Evolutionary conservation across 176 grass and related monocot genomes (phyloP).

Genomic region (Tillandsia fasciculata): DNA sequence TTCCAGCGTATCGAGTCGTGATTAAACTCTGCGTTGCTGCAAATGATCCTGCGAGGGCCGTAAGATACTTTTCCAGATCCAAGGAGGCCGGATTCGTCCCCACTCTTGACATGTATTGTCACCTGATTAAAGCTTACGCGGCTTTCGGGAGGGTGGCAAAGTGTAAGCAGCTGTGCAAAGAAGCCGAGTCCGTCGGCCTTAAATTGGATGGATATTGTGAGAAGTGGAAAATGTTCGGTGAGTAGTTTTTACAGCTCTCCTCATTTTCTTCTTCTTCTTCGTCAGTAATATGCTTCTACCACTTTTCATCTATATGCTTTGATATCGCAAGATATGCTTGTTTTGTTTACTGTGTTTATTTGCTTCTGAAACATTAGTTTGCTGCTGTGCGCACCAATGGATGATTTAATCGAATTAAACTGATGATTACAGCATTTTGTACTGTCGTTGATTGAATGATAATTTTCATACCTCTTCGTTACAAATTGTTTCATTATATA

Average conservation of each 20-base stretch:
- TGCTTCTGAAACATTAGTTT: too few species aligned
- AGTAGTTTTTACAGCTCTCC: not conserved
- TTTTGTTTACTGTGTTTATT: too few species aligned
- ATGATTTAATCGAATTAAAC: too few species aligned
- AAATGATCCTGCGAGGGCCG: constrained; percentile 46
- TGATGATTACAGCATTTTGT: too few species aligned
- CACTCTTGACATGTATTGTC: constrained; percentile 47
- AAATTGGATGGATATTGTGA: constrained; percentile 13
- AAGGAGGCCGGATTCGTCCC: constrained; percentile 72
- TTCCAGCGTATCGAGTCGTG: constrained; percentile 71
- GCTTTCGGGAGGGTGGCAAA: constrained; percentile 39
- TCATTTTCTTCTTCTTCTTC: not conserved
- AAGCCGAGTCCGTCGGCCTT: constrained; percentile 41
- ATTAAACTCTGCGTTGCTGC: constrained; percentile 52
- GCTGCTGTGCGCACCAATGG: too few species aligned
- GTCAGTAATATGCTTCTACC: too few species aligned
- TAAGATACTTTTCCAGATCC: constrained; percentile 50
- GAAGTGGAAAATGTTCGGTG: constrained; percentile 9
- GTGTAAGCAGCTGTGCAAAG: constrained; percentile 54
- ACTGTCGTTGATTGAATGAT: too few species aligned
- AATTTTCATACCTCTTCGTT: too few species aligned
- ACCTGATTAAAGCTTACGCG: constrained; percentile 46
- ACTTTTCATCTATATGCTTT: too few species aligned
- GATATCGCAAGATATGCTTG: too few species aligned
- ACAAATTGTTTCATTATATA: too few species aligned